These are phyloP conservation scores for Trichoderma arundinaceum DNA, from an alignment of 2,329 filamentous ascomycete genomes.

Conservation along the genomic window DNA sequence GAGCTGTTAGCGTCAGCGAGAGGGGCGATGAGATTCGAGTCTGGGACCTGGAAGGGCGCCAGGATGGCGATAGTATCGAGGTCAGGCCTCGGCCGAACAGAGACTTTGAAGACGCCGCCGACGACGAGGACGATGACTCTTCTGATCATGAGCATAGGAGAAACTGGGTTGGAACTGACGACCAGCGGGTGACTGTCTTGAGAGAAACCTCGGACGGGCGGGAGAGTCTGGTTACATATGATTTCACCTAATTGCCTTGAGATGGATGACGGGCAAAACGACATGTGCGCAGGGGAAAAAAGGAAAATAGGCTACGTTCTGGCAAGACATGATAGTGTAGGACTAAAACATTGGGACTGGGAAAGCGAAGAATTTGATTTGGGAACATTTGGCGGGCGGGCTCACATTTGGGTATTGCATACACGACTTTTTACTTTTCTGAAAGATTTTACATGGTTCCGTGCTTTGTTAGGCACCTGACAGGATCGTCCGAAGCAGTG, in stretches of 20 bases:
- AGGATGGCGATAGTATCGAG: slow-evolving; percentile 59
- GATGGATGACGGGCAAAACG: background rate
- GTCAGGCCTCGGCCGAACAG: slow-evolving; percentile 50
- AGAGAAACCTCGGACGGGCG: slow-evolving; percentile 71
- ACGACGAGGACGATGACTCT: slow-evolving; percentile 10
- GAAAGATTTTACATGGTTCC: too few species aligned
- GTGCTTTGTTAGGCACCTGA: background rate
- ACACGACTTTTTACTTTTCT: background rate
- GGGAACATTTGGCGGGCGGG: slow-evolving; percentile 4
- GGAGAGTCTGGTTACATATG: slow-evolving; percentile 81
- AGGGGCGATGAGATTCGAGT: slow-evolving; percentile 80
- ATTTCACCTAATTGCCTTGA: slow-evolving; percentile 67
- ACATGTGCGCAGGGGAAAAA: background rate
- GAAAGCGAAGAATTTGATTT: slow-evolving; percentile 2
- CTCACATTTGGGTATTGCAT: background rate
- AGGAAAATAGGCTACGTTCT: background rate
- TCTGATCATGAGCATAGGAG: slow-evolving; percentile 53
- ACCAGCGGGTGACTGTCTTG: slow-evolving; percentile 87
- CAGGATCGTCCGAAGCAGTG: background rate
- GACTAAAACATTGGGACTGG: background rate
- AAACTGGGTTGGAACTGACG: slow-evolving; percentile 84
- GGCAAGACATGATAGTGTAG: background rate
- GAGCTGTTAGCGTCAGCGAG: slow-evolving; percentile 85
- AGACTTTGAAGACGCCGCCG: slow-evolving; percentile 31
- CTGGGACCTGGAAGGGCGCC: slow-evolving; percentile 83